Conservation (phyloP, 495 filamentous ascomycete species). For the Penicillium samsonianum region DNA sequence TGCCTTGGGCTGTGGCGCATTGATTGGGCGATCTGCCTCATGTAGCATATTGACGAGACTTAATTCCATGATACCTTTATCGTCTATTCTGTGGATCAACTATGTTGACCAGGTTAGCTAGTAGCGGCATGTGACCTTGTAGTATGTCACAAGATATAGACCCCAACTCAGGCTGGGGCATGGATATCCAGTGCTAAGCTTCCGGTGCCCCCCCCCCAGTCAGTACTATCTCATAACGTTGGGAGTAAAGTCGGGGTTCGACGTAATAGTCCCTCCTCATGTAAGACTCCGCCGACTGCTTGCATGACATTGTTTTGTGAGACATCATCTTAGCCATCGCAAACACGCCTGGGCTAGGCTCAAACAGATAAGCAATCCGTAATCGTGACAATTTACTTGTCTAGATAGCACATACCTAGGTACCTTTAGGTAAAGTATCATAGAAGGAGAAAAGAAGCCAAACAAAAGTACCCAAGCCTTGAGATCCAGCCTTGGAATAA, state of each 20-base stretch:
- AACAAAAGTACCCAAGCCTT: neutral
- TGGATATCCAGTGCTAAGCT: neutral
- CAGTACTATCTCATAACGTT: neutral
- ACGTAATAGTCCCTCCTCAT: neutral
- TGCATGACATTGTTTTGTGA: neutral
- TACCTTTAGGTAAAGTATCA: neutral
- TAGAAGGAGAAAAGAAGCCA: neutral
- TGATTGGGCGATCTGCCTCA: conserved; percentile 32
- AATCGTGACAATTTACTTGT: neutral
- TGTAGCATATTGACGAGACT: conserved; percentile 39
- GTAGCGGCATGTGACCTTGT: neutral
- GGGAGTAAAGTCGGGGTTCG: neutral
- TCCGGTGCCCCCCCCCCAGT: neutral
- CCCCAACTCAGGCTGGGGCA: neutral
- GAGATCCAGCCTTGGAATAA: neutral
- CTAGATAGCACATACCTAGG: neutral
- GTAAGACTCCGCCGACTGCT: neutral
- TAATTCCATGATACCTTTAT: conserved; percentile 38
- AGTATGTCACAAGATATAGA: conserved; percentile 1
- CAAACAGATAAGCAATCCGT: neutral
- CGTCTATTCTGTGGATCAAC: neutral
- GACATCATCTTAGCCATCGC: neutral
- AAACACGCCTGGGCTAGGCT: conserved; percentile 1
- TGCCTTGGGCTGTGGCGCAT: conserved; percentile 29
- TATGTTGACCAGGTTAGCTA: conserved; percentile 1